These are phyloP conservation scores for Sporothrix euskadiensis DNA, from an alignment of 2,329 filamentous ascomycete genomes.

Conservation along the genomic window DNA sequence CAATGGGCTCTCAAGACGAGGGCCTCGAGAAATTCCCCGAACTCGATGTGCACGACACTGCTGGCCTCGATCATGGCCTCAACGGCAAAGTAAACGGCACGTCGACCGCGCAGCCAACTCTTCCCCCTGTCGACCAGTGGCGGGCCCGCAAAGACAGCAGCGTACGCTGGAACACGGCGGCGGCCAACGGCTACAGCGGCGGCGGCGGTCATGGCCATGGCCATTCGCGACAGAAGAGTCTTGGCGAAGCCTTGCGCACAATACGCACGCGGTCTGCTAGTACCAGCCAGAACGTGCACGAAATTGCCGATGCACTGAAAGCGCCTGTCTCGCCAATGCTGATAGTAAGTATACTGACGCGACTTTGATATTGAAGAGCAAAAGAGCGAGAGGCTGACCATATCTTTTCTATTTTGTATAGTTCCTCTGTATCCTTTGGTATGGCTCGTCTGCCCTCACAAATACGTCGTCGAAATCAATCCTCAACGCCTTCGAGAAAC, in stretches of 20 bases:
- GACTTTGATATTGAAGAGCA: neutral
- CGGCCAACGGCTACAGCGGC: slow-evolving; percentile 31
- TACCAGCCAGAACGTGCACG: slow-evolving; percentile 88
- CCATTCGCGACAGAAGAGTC: slow-evolving; percentile 78
- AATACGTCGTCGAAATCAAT: slow-evolving; percentile 99
- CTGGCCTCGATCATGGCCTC: slow-evolving; percentile 31
- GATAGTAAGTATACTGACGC: slow-evolving; percentile 60
- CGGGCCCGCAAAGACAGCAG: slow-evolving; percentile 55
- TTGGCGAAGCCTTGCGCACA: slow-evolving; percentile 81
- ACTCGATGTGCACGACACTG: slow-evolving; percentile 43
- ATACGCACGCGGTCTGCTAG: slow-evolving; percentile 80
- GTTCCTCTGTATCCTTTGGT: slow-evolving; percentile 88
- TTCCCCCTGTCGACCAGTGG: slow-evolving; percentile 52
- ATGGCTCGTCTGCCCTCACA: slow-evolving; percentile 89
- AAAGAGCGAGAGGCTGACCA: neutral
- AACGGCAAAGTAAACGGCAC: slow-evolving; percentile 38
- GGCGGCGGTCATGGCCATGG: slow-evolving; percentile 38
- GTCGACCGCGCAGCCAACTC: slow-evolving; percentile 33
- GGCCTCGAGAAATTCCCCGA: slow-evolving; percentile 62
- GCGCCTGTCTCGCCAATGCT: slow-evolving; percentile 87
- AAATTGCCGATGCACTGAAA: slow-evolving; percentile 86
- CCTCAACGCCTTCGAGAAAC: slow-evolving; percentile 84
- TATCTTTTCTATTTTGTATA: slow-evolving; percentile 41
- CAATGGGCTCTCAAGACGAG: slow-evolving; percentile 31
- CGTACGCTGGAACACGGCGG: slow-evolving; percentile 38